Evolutionary conservation across 208 protist genomes (phyloP).

Genomic region (Trypanosoma avium): DNA sequence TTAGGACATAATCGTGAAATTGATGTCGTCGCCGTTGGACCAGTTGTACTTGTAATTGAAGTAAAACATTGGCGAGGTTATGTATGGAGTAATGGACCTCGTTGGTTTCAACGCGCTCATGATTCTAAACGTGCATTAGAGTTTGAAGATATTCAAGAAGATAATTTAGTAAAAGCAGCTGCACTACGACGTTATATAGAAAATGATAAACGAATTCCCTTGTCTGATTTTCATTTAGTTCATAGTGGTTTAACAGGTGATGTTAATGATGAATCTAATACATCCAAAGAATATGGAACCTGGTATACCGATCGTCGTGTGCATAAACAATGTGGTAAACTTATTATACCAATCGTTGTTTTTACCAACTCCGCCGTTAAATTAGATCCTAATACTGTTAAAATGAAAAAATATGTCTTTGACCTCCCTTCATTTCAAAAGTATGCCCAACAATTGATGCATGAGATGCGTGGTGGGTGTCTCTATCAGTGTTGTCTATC

Average conservation of each 20-base stretch:
- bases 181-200: conserved; percentile 84
- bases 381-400: conserved; percentile 74
- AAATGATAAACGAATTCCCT: conserved; percentile 62
- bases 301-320: conserved; percentile 76
- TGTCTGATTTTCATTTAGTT: conserved; percentile 43
- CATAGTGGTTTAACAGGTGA: background rate
- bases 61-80: conserved; percentile 90
- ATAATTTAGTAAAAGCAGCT: conserved; percentile 83
- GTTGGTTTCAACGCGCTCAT: conserved; percentile 75
- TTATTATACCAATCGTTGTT: conserved; percentile 82
- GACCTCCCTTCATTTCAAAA: conserved; percentile 53
- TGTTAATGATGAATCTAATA: background rate
- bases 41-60: conserved; percentile 82
- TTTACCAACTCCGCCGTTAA: conserved; percentile 74
- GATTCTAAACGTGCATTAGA: conserved; percentile 48
- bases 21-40: conserved; percentile 82
- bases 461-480: conserved; percentile 18
- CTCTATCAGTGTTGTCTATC: conserved; percentile 23
- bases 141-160: conserved; percentile 85
- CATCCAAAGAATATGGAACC: conserved; percentile 36
- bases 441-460: conserved; percentile 43
- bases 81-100: conserved; percentile 83
- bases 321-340: conserved; percentile 72
- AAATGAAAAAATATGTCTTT: conserved; percentile 69
- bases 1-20: conserved; percentile 88